Evolutionary conservation across 805 yeast species (phyloP), one percentile per base, ranked within the genome.

Genomic region (Zygotorulaspora florentina): DNA sequence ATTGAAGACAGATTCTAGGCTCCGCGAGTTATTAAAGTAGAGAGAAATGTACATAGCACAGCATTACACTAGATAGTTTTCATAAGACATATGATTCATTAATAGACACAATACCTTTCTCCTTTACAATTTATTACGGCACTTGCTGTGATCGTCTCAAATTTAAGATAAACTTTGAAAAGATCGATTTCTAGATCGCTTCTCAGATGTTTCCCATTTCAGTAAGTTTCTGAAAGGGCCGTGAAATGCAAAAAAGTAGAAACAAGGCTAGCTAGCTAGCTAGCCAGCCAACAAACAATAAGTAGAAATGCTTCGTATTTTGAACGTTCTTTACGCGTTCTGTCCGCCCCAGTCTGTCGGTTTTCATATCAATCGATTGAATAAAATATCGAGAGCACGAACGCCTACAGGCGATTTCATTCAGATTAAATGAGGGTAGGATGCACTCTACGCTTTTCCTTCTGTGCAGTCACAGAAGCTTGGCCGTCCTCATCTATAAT

Each of bases 381-480:
- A 8, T 29, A 29, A 27, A 4, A 13, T 29, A 29, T 29, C 15
- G 33, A 29, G 15, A 29, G 8, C 4, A 8, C 33, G n/a, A 12
- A 12, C 4, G 15, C 15, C 3, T 29, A 17, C 33, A 41, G 5
- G 5, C 33, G 8, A 3, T 4, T 17, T 23, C 37, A 41, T 23
- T 39, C 39, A 11, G 26, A 20, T 25, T 44, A 29, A 20, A 57
- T 23, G 25, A 55, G 36, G 12, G 52, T 56, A 11, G 62, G 59
- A 34, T 58, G 59, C 4, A 59, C 48, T 18, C 61, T 52, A n/a
- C 55, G 51, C 23, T 52, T 57, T 9, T 39, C 53, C 26, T 49
- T 47, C 26, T 39, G 46, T 9, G 23, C 23, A 20, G 23, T 17
- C 11, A 9, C 11, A 11, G 36, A 11, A 13, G 13, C 18, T n/a